A percentile compares a stretch with the other conserved stretches of the same genome.
Evolutionary conservation across 2,329 filamentous ascomycete species (phyloP).

Genomic region (Beauveria sp.): DNA sequence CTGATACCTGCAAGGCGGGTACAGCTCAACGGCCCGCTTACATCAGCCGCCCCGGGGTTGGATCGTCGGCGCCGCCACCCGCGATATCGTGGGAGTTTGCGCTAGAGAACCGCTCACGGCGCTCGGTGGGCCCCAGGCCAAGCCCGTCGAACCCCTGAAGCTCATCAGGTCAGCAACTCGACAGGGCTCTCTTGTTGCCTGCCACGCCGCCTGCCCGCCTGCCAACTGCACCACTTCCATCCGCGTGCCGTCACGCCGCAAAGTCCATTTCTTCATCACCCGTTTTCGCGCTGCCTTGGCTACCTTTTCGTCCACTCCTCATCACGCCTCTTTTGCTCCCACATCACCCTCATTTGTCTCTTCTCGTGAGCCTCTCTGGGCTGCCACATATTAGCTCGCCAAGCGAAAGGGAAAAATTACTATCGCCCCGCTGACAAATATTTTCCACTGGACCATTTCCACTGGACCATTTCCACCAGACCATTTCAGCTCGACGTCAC

Average conservation of each 20-base stretch:
- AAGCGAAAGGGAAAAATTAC: neutral
- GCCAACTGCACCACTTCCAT: too few relatives aligned
- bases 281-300: neutral
- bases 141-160: neutral
- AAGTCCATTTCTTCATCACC: neutral
- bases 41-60: neutral
- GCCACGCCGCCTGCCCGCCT: too few relatives aligned
- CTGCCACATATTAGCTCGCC: neutral
- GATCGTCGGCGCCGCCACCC: neutral
- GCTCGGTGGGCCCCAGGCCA: too few relatives aligned
- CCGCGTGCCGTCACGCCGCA: neutral
- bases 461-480: constrained; percentile 3
- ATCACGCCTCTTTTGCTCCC: neutral
- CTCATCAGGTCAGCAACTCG: neutral
- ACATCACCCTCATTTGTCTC: neutral
- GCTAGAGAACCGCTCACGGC: neutral
- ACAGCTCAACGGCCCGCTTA: neutral
- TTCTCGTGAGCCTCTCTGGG: neutral
- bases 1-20: neutral
- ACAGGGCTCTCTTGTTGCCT: too few relatives aligned
- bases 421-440: constrained; percentile 11
- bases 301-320: neutral
- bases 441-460: constrained; percentile 1
- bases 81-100: neutral
- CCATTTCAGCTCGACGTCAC: constrained; percentile 11